Base-by-base conservation (phyloP, 306 rosid species). In the Sindora glabra region DNA sequence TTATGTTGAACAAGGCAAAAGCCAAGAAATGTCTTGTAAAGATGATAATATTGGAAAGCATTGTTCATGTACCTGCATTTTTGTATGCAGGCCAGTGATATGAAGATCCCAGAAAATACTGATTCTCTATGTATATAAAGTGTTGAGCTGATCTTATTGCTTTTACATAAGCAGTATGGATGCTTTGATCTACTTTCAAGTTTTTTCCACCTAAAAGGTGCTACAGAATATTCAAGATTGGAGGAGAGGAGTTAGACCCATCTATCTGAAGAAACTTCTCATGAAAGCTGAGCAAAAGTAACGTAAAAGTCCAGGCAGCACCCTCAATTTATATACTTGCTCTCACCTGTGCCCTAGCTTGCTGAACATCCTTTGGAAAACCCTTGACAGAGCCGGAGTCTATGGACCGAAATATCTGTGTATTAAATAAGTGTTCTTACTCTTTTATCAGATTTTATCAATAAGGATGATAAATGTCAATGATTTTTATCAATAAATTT, bases 341-440 rank as follows among this genome's bases (percentile, higher is more conserved):
- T 71, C 83, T 76, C 65, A 86, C 95, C 89, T 82, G 79, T 55
- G 76, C 67, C 67, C 75, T 79, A 55, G 95, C 89, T 67, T 77
- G 72, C 16, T 73, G 76, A 14, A 70, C 26, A 30, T 79, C 87
- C 76, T 86, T 83, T 17, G 95, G 95, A 54, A 86, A 86, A 8
- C 89, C 95, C 59, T 80, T 80, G 56, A 86, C 89, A 0, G 95
- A 86, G 64, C 95, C 95, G 42, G 95, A 86, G 71, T 86, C 95
- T 45, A 86, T 82, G 50, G 89, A 83, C 74, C 95, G 76, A 72
- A 83, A 86, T 15, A 86, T 71, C 95, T 86, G 81, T 70, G 81
- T 70, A 82, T 74, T 64, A 30, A 70, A 79, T 56, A 51, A 62
- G 64, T 32, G 62, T 61, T 67, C 67, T 47, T 61, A 27, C 42